Percentiles rank a stretch among this genome's conserved stretches.
These are phyloP conservation scores for Acacia concinna DNA, from an alignment of 331 rosid genomes.

Conservation along the genomic window DNA sequence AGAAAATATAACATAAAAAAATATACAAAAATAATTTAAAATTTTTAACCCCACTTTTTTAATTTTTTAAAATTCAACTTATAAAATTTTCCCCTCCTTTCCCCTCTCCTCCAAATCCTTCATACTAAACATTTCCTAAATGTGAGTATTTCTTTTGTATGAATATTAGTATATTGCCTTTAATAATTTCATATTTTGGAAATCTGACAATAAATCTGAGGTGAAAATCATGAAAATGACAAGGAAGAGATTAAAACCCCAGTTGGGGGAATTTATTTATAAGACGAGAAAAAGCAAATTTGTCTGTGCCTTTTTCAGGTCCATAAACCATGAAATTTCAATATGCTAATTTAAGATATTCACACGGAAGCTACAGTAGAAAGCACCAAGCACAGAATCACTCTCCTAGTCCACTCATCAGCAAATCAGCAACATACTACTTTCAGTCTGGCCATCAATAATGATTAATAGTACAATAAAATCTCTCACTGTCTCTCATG, in stretches of 20 bases:
- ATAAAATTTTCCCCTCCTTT: no score
- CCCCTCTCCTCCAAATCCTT: no score
- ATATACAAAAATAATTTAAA: no score
- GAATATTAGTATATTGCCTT: no score
- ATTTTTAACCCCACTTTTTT: no score
- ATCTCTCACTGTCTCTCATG: constrained; percentile 40
- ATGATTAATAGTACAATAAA: constrained; percentile 11
- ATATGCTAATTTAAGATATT: constrained; percentile 53
- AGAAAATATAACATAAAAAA: no score
- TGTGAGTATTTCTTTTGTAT: no score
- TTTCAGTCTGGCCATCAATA: constrained; percentile 29
- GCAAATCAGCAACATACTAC: constrained; percentile 30
- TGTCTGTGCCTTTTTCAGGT: constrained; percentile 35
- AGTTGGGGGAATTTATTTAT: constrained; percentile 32
- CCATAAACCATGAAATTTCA: constrained; percentile 37
- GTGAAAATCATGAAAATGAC: neutral
- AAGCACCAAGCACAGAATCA: constrained; percentile 29
- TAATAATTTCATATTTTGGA: neutral
- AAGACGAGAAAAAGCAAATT: constrained; percentile 34
- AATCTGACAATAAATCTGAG: neutral
- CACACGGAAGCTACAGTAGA: constrained; percentile 49
- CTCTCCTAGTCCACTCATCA: constrained; percentile 38
- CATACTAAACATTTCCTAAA: no score
- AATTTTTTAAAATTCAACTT: no score
- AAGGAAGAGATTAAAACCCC: constrained; percentile 11